Evolutionary conservation across 1,139 yeast genomes (phyloP).

Genomic region (Saccharomyces hybrid): DNA sequence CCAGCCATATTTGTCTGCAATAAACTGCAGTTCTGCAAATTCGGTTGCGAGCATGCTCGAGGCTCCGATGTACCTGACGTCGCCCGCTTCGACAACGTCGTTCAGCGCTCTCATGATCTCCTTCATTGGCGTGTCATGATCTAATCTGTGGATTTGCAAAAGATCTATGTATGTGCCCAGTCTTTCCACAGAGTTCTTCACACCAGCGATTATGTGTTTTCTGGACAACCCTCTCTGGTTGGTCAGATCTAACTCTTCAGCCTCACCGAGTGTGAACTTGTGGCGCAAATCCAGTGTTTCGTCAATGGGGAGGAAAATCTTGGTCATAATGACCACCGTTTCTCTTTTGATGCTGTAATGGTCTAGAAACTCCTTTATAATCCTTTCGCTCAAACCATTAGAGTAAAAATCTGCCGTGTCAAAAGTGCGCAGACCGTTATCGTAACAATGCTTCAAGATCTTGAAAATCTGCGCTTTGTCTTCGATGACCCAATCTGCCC

Average conservation of each 20-base stretch:
- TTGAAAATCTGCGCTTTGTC: slow-evolving; percentile 31
- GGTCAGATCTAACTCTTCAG: slow-evolving; percentile 14
- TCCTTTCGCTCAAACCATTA: slow-evolving; percentile 35
- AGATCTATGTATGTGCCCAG: slow-evolving; percentile 47
- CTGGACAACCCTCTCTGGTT: slow-evolving; percentile 39
- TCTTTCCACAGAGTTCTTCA: slow-evolving; percentile 36
- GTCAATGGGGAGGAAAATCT: slow-evolving; percentile 28
- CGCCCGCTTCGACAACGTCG: slow-evolving; percentile 40
- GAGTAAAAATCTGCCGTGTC: slow-evolving; percentile 41
- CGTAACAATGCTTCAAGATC: slow-evolving; percentile 40
- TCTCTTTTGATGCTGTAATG: slow-evolving; percentile 35
- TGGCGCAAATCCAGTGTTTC: slow-evolving; percentile 11
- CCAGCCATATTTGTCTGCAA: slow-evolving; percentile 42
- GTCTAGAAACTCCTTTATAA: slow-evolving; percentile 36
- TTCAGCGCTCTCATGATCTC: slow-evolving; percentile 45
- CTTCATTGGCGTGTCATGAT: slow-evolving; percentile 36
- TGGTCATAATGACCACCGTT: slow-evolving; percentile 38
- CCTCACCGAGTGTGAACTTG: slow-evolving; percentile 9
- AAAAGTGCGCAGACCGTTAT: slow-evolving; percentile 40
- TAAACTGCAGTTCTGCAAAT: slow-evolving; percentile 39
- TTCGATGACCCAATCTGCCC: slow-evolving; percentile 40
- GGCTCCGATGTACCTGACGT: slow-evolving; percentile 43
- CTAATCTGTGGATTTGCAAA: slow-evolving; percentile 43
- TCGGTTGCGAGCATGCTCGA: slow-evolving; percentile 42
- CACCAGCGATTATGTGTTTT: slow-evolving; percentile 44